Evolutionary conservation across 1,284 basidiomycete species (phyloP).

Genomic region (Apiotrichum gamsii): DNA sequence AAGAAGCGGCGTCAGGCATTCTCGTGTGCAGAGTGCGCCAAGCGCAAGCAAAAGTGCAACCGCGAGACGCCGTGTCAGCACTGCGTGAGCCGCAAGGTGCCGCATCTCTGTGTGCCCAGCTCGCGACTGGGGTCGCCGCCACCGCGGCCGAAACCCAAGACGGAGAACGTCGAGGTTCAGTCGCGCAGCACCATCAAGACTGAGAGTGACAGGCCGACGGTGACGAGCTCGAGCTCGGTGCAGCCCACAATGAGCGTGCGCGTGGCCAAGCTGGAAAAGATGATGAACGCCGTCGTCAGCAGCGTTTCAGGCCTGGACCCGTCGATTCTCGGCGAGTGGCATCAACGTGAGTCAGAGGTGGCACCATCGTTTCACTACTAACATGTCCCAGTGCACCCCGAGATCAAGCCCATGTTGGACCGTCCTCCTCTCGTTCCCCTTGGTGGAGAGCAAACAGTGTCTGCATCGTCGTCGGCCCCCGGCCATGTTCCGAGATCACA

Average conservation of each 20-base stretch:
- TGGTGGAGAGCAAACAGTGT: too few relatives aligned
- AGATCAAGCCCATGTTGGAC: too few relatives aligned
- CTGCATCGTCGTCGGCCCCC: too few relatives aligned
- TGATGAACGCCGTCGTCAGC: slow-evolving; percentile 40
- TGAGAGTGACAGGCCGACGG: background rate
- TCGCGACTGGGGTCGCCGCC: background rate
- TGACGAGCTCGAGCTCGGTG: background rate
- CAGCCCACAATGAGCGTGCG: slow-evolving; percentile 1
- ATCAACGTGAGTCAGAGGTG: slow-evolving; percentile 39
- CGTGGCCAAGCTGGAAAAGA: slow-evolving; percentile 28
- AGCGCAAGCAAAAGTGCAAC: slow-evolving; percentile 44
- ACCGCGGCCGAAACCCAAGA: slow-evolving; percentile 4
- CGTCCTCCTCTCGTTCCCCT: too few relatives aligned
- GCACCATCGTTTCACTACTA: too few relatives aligned
- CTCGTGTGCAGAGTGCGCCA: slow-evolving; percentile 41
- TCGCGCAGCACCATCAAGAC: background rate
- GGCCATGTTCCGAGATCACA: too few relatives aligned
- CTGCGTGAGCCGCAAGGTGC: slow-evolving; percentile 36
- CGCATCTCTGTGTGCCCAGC: slow-evolving; percentile 30
- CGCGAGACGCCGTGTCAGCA: slow-evolving; percentile 44
- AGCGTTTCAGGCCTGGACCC: slow-evolving; percentile 30
- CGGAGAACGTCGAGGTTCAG: background rate
- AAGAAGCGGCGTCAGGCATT: slow-evolving; percentile 42
- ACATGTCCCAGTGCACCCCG: too few relatives aligned
- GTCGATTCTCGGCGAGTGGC: slow-evolving; percentile 34